Evolutionary conservation across 176 grass and related monocot genomes (phyloP), one percentile per base, ranked within the genome.

Genomic region (Musa troglodytarum): DNA sequence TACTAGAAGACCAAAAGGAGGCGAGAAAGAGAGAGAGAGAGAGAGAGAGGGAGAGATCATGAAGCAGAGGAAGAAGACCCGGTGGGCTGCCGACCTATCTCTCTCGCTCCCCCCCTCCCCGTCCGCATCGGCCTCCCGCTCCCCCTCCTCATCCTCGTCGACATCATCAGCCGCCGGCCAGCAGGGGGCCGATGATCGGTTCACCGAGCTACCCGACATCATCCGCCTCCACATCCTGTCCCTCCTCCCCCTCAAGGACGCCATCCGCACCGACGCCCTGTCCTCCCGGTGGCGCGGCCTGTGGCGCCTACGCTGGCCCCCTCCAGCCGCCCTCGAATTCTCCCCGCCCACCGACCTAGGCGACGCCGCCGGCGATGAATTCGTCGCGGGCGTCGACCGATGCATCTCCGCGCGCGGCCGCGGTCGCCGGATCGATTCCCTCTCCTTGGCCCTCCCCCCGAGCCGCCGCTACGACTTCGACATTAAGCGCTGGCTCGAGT

Each of bases 371-470:
- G 9, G 0, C 1, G 29, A 69, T 50, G 77, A 77, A 11, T 77
- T 65, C 59, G 57, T 77, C 43, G 20, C 58, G 1, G 20, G 43
- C 61, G 62, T 65, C 43, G 61, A 66, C 43, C 49, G 59, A 8
- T 63, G n/a, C 75, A 20, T 77, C n/a, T 63, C 76, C 72, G 70
- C 65, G 12, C 34, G 75, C 57, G 81, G 81, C 61, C 87, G 87
- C 53, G 34, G 77, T 2, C 85, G 87, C 0, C 85, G 87, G 29
- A 55, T 88, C 6, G 93, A 97, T 72, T 49, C 75, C 28, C 79
- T 93, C 77, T 63, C 78, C 1, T 76, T 93, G 54, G 7, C 79
- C n/a, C 86, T 97, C 51, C 85, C 88, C 28, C 66, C 74, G 2
- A 86, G 88, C 1, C 83, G 86, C 81, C 84, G 74, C 26, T 51